phyloP scores from a whole-genome alignment of 768 basidiomycete species.

The Calocybe cyanea region DNA sequence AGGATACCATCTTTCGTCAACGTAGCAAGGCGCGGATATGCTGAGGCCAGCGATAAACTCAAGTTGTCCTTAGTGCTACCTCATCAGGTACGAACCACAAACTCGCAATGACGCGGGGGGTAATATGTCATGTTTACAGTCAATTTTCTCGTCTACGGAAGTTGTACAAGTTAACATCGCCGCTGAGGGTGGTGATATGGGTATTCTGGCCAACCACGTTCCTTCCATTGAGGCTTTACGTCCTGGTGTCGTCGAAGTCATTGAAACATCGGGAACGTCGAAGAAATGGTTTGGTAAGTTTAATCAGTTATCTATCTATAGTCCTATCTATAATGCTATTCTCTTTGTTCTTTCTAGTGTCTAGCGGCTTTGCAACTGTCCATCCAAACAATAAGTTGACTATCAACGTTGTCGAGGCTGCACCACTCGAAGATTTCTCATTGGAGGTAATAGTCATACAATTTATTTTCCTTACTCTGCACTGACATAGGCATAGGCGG shows the following conservation, averaged over 20 bases:
- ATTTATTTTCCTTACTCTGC: background rate
- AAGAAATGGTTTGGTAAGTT: conserved; percentile 97
- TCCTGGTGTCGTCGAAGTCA: conserved; percentile 92
- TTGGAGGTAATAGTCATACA: conserved; percentile 62
- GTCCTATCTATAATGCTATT: conserved; percentile 1
- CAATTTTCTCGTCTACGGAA: conserved; percentile 86
- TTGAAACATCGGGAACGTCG: conserved; percentile 69
- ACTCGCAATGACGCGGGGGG: background rate
- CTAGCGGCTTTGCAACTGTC: conserved; percentile 95
- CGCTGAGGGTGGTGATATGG: conserved; percentile 96
- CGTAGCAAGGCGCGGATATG: conserved; percentile 78
- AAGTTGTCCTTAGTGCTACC: conserved; percentile 92
- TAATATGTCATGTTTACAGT: conserved; percentile 39
- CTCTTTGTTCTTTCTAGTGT: conserved; percentile 70
- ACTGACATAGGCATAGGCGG: conserved; percentile 52
- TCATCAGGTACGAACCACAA: conserved; percentile 66
- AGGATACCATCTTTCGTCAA: conserved; percentile 45
- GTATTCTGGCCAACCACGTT: conserved; percentile 98
- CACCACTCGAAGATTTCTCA: conserved; percentile 87
- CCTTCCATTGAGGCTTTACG: conserved; percentile 94
- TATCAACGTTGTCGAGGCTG: conserved; percentile 96
- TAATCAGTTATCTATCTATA: background rate
- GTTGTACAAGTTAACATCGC: conserved; percentile 95
- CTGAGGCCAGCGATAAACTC: conserved; percentile 87
- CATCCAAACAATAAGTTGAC: conserved; percentile 97